Percentiles rank a stretch among this genome's conserved stretches.
These are phyloP conservation scores for Mycena vitilis DNA, from an alignment of 768 basidiomycete genomes.

Conservation along the genomic window DNA sequence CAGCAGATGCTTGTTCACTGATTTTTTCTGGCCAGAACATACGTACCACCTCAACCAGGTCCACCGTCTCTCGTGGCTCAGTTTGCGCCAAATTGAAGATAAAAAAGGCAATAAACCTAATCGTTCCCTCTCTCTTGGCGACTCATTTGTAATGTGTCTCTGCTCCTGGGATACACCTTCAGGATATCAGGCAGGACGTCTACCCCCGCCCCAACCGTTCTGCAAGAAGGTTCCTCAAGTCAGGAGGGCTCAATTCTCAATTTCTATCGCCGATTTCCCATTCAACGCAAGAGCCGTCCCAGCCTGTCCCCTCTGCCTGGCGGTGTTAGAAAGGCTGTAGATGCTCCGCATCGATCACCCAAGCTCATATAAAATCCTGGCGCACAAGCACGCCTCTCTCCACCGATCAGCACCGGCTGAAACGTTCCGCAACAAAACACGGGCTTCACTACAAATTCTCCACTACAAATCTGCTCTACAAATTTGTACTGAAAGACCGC, in stretches of 20 bases:
- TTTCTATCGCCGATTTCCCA: constrained; percentile 16
- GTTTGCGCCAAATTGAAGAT: not conserved
- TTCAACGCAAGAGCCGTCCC: not conserved
- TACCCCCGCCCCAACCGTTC: not conserved
- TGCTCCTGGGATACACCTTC: not conserved
- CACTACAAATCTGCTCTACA: not conserved
- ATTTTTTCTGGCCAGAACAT: not conserved
- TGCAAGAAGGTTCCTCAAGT: not conserved
- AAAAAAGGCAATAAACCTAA: not conserved
- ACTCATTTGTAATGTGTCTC: not conserved
- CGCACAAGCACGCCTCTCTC: not conserved
- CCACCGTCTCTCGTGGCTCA: not conserved
- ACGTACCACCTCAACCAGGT: not conserved
- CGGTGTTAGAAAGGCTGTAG: constrained; percentile 31
- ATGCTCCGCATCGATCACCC: constrained; percentile 11
- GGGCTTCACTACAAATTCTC: not conserved
- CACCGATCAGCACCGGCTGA: too few relatives aligned
- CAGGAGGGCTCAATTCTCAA: not conserved
- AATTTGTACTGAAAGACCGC: too few relatives aligned
- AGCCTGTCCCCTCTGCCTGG: not conserved
- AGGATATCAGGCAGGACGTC: not conserved
- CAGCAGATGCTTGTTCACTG: not conserved
- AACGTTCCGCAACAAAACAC: too few relatives aligned
- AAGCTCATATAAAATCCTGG: constrained; percentile 9
- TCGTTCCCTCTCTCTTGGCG: constrained; percentile 8